These are phyloP conservation scores for Kwoniella shandongensis DNA, from an alignment of 768 basidiomycete species.

Conservation along the genomic window DNA sequence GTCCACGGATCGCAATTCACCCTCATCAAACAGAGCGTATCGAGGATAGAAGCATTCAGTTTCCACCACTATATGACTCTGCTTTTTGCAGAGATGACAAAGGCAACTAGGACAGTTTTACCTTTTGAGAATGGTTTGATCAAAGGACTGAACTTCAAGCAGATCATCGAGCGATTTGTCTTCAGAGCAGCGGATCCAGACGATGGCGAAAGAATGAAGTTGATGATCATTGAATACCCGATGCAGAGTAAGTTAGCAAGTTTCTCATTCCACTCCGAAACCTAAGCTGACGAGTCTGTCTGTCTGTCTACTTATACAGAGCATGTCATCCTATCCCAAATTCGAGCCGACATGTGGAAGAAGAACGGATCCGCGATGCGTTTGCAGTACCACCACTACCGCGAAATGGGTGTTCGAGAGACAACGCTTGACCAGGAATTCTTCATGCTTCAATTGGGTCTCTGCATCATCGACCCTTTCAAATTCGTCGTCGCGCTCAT, in stretches of 20 bases:
- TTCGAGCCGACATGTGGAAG: slow-evolving; percentile 93
- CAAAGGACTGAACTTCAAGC: slow-evolving; percentile 14
- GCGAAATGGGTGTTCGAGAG: slow-evolving; percentile 92
- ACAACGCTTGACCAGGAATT: slow-evolving; percentile 95
- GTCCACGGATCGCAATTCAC: slow-evolving; percentile 16
- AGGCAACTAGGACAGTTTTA: slow-evolving; percentile 16
- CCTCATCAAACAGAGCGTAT: slow-evolving; percentile 27
- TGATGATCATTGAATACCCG: slow-evolving; percentile 83
- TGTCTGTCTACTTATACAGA: slow-evolving; percentile 13
- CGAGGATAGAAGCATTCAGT: slow-evolving; percentile 30
- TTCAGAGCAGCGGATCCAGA: slow-evolving; percentile 55
- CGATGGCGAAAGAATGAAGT: slow-evolving; percentile 66
- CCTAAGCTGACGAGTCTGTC: background rate
- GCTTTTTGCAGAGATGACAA: slow-evolving; percentile 37
- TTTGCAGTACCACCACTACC: slow-evolving; percentile 90
- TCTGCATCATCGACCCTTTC: slow-evolving; percentile 74
- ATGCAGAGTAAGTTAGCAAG: slow-evolving; percentile 66
- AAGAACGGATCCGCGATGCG: slow-evolving; percentile 95
- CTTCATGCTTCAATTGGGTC: slow-evolving; percentile 80
- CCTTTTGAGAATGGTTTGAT: slow-evolving; percentile 2
- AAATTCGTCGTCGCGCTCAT: slow-evolving; percentile 79
- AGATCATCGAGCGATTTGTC: slow-evolving; percentile 21
- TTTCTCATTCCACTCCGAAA: background rate
- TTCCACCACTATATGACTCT: slow-evolving; percentile 46
- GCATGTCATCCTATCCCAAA: slow-evolving; percentile 64